phyloP scores from a whole-genome alignment of 2,329 filamentous ascomycete genomes.

The Spiromastix sp. region DNA sequence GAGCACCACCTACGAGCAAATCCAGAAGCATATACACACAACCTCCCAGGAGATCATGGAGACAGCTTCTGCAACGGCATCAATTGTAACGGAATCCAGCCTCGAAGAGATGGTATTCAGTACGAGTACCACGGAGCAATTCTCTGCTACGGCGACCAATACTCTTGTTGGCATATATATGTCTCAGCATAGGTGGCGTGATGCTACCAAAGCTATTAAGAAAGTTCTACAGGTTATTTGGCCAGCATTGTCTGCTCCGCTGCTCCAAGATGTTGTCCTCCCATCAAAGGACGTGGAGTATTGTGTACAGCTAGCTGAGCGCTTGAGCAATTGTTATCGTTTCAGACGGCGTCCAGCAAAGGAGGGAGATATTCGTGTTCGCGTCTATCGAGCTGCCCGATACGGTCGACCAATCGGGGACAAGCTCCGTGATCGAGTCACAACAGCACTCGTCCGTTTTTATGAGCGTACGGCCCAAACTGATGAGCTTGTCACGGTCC shows the following conservation, averaged over 20 bases:
- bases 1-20: slow-evolving; percentile 22
- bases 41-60: slow-evolving; percentile 35
- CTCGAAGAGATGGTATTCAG: slow-evolving; percentile 37
- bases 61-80: slow-evolving; percentile 25
- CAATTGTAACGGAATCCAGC: slow-evolving; percentile 30
- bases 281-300: slow-evolving; percentile 35
- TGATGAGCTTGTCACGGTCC: slow-evolving; percentile 26
- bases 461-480: slow-evolving; percentile 21
- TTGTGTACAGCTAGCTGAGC: slow-evolving; percentile 37
- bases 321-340: slow-evolving; percentile 37
- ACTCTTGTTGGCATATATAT: slow-evolving; percentile 34
- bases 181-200: slow-evolving; percentile 37
- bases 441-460: slow-evolving; percentile 20
- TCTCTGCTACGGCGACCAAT: slow-evolving; percentile 27
- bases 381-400: slow-evolving; percentile 26
- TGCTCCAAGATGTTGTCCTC: slow-evolving; percentile 35
- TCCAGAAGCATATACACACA: slow-evolving; percentile 34
- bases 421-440: slow-evolving; percentile 20
- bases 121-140: slow-evolving; percentile 29
- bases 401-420: slow-evolving; percentile 20
- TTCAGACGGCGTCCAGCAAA: slow-evolving; percentile 24
- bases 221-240: slow-evolving; percentile 36
- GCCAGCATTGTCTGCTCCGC: slow-evolving; percentile 36
- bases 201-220: slow-evolving; percentile 38
- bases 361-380: slow-evolving; percentile 27